These are phyloP conservation scores for Trichoderma aggressivum DNA, from an alignment of 2,329 filamentous ascomycete genomes.

Conservation along the genomic window DNA sequence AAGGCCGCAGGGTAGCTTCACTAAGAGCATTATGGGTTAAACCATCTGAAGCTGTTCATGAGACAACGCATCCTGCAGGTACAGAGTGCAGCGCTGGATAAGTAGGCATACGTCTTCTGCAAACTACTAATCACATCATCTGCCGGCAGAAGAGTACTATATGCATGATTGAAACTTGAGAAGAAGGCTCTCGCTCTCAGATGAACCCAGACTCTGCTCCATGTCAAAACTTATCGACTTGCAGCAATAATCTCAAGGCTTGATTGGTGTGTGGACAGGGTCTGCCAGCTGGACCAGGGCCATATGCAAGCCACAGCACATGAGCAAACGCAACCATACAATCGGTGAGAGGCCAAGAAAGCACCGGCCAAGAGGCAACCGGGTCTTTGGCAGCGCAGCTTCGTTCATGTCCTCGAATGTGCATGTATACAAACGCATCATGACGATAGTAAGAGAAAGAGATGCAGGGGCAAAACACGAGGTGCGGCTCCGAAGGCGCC, in stretches of 20 bases:
- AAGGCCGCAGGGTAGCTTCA: background rate
- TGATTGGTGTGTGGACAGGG: background rate
- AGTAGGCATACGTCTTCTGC: background rate
- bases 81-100: background rate
- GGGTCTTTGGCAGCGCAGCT: background rate
- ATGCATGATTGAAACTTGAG: background rate
- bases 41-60: background rate
- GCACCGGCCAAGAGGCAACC: background rate
- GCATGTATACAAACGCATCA: background rate
- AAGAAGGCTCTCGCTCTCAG: background rate
- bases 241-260: background rate
- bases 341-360: background rate
- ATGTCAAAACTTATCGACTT: background rate
- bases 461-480: background rate
- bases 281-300: background rate
- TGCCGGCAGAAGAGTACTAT: background rate
- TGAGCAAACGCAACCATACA: background rate
- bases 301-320: slow-evolving; percentile 4
- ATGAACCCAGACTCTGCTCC: background rate
- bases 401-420: background rate
- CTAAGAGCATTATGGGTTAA: background rate
- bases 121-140: background rate
- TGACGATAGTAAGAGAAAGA: background rate
- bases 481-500: background rate
- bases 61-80: background rate